These are phyloP conservation scores for Haematococcus lacustris DNA, from an alignment of 139 green algal genomes.

Conservation along the genomic window DNA sequence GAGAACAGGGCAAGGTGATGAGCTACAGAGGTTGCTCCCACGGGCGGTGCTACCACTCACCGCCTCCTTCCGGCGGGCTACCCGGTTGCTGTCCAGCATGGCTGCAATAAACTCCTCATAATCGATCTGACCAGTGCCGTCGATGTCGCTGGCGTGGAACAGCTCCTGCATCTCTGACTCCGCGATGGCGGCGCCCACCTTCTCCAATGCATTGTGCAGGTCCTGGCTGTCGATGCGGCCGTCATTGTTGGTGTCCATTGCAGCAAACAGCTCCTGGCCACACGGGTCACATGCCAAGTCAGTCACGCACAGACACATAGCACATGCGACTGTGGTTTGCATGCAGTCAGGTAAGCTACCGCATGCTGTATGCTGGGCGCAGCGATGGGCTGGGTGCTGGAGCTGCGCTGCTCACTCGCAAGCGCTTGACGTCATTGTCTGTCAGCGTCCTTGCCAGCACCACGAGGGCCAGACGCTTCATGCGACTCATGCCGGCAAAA, in stretches of 20 bases:
- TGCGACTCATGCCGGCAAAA: conserved; percentile 50
- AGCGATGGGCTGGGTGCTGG: no score
- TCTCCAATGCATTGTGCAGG: conserved; percentile 45
- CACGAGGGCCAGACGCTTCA: conserved; percentile 56
- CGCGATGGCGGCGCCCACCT: conserved; percentile 47
- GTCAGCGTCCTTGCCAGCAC: conserved; percentile 50
- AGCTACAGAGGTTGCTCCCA: no score
- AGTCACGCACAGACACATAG: no score
- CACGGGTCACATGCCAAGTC: no score
- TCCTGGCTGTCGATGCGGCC: conserved; percentile 43
- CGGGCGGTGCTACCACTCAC: no score
- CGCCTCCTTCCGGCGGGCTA: conserved; percentile 33
- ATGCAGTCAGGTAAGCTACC: no score
- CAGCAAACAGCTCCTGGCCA: conserved; percentile 42
- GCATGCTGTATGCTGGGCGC: no score
- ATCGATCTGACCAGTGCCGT: conserved; percentile 50
- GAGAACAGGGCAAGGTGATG: no score
- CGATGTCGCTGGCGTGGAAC: conserved; percentile 39
- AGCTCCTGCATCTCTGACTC: conserved; percentile 46
- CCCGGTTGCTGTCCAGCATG: conserved; percentile 43
- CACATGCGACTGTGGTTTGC: no score
- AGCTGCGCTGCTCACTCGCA: conserved; percentile 43
- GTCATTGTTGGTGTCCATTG: conserved; percentile 54
- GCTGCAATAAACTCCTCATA: conserved; percentile 61
- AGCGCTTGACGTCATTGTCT: conserved; percentile 49